Conservation (phyloP, 192 early-diverging fungal species). For the Phlyctochytrium planicorne region DNA sequence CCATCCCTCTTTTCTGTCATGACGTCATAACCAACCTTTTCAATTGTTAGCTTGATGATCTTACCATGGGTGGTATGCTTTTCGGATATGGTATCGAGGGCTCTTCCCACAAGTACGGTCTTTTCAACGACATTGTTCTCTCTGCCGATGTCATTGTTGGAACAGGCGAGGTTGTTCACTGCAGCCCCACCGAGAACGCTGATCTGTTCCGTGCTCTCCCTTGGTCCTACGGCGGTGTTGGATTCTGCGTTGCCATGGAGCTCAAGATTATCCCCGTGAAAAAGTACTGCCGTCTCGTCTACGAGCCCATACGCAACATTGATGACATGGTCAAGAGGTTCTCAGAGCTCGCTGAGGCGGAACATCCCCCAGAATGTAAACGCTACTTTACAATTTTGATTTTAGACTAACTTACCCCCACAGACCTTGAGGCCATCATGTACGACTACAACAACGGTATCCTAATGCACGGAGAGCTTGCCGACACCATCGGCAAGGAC, state of each 20-base stretch:
- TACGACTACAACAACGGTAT: slow-evolving; percentile 40
- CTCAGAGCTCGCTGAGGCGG: slow-evolving; percentile 27
- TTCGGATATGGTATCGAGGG: slow-evolving; percentile 41
- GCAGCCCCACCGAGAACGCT: slow-evolving; percentile 31
- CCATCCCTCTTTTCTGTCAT: background rate
- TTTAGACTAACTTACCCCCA: background rate
- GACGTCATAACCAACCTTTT: background rate
- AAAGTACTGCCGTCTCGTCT: slow-evolving; percentile 37
- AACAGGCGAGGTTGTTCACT: slow-evolving; percentile 36
- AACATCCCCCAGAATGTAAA: slow-evolving; percentile 28
- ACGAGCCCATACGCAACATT: slow-evolving; percentile 29
- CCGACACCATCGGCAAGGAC: slow-evolving; percentile 23
- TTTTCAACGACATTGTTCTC: slow-evolving; percentile 33
- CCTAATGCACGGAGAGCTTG: slow-evolving; percentile 38
- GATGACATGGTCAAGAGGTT: slow-evolving; percentile 37
- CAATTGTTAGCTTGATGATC: slow-evolving; percentile 30
- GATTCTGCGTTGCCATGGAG: slow-evolving; percentile 37
- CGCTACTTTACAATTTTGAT: background rate
- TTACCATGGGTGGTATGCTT: slow-evolving; percentile 44
- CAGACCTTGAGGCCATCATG: slow-evolving; percentile 36
- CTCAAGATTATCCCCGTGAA: slow-evolving; percentile 42
- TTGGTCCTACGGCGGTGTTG: slow-evolving; percentile 42
- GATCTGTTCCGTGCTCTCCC: slow-evolving; percentile 43
- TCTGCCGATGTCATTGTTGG: slow-evolving; percentile 36
- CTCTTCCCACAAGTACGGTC: slow-evolving; percentile 45